Evolutionary conservation across 148 eudicot genomes (phyloP).

Genomic region (Vaccinium myrtillus): DNA sequence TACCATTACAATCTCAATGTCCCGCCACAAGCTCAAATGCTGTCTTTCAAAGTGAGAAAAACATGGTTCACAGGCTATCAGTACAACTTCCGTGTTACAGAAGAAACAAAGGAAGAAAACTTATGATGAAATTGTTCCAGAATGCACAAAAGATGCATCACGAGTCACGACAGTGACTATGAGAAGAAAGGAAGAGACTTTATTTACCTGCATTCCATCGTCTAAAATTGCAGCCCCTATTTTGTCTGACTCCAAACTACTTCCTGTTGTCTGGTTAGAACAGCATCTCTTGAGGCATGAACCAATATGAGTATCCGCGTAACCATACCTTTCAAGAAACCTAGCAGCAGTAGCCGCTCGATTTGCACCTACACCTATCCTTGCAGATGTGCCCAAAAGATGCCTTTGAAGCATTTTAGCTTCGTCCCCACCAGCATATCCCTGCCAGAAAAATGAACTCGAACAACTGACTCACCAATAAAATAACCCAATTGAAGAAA

Average conservation of each 20-base stretch:
- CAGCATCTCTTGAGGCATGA: slow-evolving; percentile 23
- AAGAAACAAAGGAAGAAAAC: background rate
- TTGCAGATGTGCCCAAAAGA: slow-evolving; percentile 62
- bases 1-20: slow-evolving; percentile 89
- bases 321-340: slow-evolving; percentile 58
- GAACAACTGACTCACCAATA: background rate
- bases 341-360: slow-evolving; percentile 61
- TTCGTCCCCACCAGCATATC: slow-evolving; percentile 95
- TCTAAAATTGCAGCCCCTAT: slow-evolving; percentile 74
- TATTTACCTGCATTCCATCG: slow-evolving; percentile 93
- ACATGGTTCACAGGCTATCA: background rate
- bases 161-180: background rate
- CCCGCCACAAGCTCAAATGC: slow-evolving; percentile 80
- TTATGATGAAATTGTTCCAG: background rate
- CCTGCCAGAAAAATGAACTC: slow-evolving; percentile 39
- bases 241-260: slow-evolving; percentile 24
- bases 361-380: slow-evolving; percentile 79
- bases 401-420: slow-evolving; percentile 90
- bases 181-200: background rate
- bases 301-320: slow-evolving; percentile 24
- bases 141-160: slow-evolving; percentile 10
- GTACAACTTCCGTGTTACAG: background rate
- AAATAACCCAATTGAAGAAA: background rate
- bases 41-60: slow-evolving; percentile 39
- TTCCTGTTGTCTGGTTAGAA: slow-evolving; percentile 28